Evolutionary conservation across 169 alveolate species (phyloP), one percentile per base, ranked within the genome.

Genomic region (Plasmodium ovale): DNA sequence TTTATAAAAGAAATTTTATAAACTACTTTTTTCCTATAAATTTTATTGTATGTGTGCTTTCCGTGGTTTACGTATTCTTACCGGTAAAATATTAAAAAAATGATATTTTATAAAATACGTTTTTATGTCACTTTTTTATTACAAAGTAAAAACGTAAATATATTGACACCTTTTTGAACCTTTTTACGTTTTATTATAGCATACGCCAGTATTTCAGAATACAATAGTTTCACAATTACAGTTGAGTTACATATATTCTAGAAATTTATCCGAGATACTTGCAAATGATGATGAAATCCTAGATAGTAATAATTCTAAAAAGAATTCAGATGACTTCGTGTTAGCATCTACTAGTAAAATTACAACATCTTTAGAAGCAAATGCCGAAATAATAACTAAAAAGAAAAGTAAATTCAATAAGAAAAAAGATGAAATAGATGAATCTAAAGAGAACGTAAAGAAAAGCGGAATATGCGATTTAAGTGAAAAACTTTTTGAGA

Each of bases 31-130:
- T 60, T 60, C 71, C 10, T 60, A 39, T 25, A 19, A 21, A 60
- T 14, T 60, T 39, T 39, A 21, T 60, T 60, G 71, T 39, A 25
- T 60, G 23, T 16, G 39, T 60, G 37, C 27, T 60, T 60, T 25
- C 27, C 37, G 16, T 60, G 12, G 71, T 21, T 2, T 21, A 21
- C 10, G 4, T 60, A 39, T 29, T 60, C 25, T 39, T 60, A 60
- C 71, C 71, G 71, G 71, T 60, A 60, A 60, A 60, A 60, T 1
- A 60, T 60, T 6, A 29, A 60, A 16, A 16, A 25, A 33, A 60
- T 60, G 0, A 12, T 60, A 12, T 39, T 60, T 29, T 23, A 39
- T 19, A 29, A 25, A 60, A 60, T 39, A 23, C 25, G n/a, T n/a
- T n/a, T n/a, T n/a, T n/a, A n/a, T n/a, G n/a, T n/a, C n/a, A n/a